phyloP scores from a whole-genome alignment of 345 rosid genomes.

The Salix dunnii region DNA sequence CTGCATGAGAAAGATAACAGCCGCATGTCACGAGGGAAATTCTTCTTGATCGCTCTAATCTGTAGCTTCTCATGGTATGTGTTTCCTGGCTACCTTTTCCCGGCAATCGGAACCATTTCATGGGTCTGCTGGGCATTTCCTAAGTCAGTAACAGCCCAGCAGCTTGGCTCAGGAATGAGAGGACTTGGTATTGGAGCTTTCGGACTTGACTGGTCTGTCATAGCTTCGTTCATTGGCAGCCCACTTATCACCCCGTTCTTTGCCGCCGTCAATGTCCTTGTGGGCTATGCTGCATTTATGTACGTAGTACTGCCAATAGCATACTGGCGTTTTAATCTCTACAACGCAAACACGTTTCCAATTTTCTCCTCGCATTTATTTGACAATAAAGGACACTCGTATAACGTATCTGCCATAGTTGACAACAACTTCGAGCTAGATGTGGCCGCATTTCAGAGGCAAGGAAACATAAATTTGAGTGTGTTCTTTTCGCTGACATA shows the following conservation, averaged over 20 bases:
- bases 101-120: slow-evolving; percentile 42
- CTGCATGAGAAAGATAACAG: slow-evolving; percentile 47
- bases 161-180: slow-evolving; percentile 51
- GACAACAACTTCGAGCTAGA: slow-evolving; percentile 51
- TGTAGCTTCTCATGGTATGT: slow-evolving; percentile 66
- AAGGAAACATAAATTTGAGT: slow-evolving; percentile 48
- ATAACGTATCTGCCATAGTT: slow-evolving; percentile 47
- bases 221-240: slow-evolving; percentile 53
- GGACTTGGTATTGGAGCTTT: slow-evolving; percentile 56
- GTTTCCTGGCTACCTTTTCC: slow-evolving; percentile 55
- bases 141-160: slow-evolving; percentile 53
- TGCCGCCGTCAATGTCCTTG: slow-evolving; percentile 41
- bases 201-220: slow-evolving; percentile 52
- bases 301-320: slow-evolving; percentile 39
- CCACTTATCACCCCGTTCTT: slow-evolving; percentile 61
- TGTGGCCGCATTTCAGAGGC: slow-evolving; percentile 28
- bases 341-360: slow-evolving; percentile 43
- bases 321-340: slow-evolving; percentile 43
- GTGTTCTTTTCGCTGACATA: slow-evolving; percentile 47
- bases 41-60: slow-evolving; percentile 55
- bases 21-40: slow-evolving; percentile 56
- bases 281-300: slow-evolving; percentile 34
- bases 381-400: slow-evolving; percentile 34
- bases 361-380: slow-evolving; percentile 53
- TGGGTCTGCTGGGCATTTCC: slow-evolving; percentile 61